Base-by-base conservation (phyloP, 371 early-diverging fungal genomes). In the Dipsacomyces acuminosporus region DNA sequence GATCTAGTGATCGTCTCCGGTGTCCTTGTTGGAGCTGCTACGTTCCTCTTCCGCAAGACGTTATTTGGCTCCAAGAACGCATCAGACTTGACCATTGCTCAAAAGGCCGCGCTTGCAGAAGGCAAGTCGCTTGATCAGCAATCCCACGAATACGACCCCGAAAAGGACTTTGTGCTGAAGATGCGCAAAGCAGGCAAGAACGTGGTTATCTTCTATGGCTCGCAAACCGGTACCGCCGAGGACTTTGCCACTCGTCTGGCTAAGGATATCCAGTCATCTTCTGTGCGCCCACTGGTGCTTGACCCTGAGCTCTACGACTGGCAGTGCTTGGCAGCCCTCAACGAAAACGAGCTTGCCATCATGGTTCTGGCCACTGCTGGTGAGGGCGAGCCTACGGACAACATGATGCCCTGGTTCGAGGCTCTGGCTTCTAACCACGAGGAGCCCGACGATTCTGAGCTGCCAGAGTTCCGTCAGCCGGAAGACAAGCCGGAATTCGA, bases 181-280 rank as follows among this genome's bases (percentile, higher is more conserved):
- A 73, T 74, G 67, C 61, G 64, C 49, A 59, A 53, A 33, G 62
- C 62, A 0, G 82, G 79, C 45, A 84, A 84, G 56, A 71, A 77
- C 54, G 81, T 84, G 11, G 82, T 91, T 45, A 59, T 76, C 3
- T 84, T 94, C 71, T 96, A 90, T 69, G 95, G 94, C 38, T 93
- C 94, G 41, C 97, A 96, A 78, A 94, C 95, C n/a, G 97, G 97
- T 46, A 93, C 94, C 20, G 98, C 96, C 24, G 96, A 98, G 76
- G 97, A 94, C 59, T 90, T 91, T 72, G 95, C 96, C 36, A 75
- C 82, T 36, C 90, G 96, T 25, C 59, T 95, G 21, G 89, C 88
- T 43, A 90, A 91, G 58, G 95, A 94, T 90, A 93, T 59, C 88
- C 96, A 43, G 93, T 94, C 48, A 90, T 93, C 78, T 89, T 91